Base-by-base conservation (phyloP, 1,139 yeast species). In the Yamadazyma triangularis region DNA sequence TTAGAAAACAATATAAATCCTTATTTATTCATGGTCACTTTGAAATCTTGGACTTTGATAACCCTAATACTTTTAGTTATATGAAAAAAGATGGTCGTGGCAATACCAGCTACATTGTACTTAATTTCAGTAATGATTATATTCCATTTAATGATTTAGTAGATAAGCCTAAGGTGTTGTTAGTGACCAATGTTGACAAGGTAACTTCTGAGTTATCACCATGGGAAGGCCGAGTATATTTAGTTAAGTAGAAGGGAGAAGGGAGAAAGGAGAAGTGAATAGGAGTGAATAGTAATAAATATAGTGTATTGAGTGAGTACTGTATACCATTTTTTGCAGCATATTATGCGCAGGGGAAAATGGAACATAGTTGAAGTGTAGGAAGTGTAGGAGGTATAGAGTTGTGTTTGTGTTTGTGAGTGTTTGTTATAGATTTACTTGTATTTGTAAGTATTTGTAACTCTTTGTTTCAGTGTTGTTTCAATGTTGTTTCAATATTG, bases 1-100 rank as follows among this genome's bases (percentile, higher is more conserved):
- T 65, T 16, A 65, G 81, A 53, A 72, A 71, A 47, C 48, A 51
- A 19, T 44, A 60, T 56, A 60, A 57, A 41, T 72, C 69, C 32
- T 36, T 62, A 13, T 51, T 70, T 30, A 58, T 68, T 26, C 66
- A 70, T 41, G 80, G 80, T n/a, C 45, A 47, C 15, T 68, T 71
- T 44, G 56, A 61, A 33, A 49, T 68, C 22, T 45, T 64, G 42
- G 74, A 70, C 41, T 39, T 32, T 28, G 70, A 64, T 9, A 60
- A 68, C 45, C 45, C 50, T 21, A 45, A 64, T 32, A 40, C 53
- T n/a, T 68, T 70, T 42, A 53, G 62, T 4, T 69, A 51, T 45
- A 34, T 53, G 27, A 70, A 71, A 50, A 45, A 41, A 10, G 35
- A 28, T 10, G 23, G 25, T 7, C 15, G 14, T 4, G n/a, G n/a